Percentiles rank a stretch among this genome's conserved stretches.
phyloP scores from a whole-genome alignment of 2,329 filamentous ascomycete species.

The Setomelanomma holmii region DNA sequence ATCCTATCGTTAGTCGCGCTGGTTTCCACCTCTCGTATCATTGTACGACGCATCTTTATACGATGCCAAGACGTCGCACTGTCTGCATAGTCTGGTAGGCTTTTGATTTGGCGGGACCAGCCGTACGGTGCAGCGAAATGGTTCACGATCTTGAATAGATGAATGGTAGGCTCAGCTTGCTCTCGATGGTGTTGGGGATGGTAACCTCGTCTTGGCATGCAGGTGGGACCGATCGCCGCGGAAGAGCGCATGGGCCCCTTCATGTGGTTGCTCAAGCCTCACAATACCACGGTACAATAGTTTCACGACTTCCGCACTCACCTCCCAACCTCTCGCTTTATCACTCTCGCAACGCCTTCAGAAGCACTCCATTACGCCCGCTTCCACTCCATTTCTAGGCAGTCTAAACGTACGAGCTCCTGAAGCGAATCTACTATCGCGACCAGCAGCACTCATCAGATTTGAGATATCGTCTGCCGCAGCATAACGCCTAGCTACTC shows the following conservation, averaged over 20 bases:
- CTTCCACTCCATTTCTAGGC: neutral
- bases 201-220: conserved; percentile 9
- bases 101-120: no score
- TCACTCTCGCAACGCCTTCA: neutral
- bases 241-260: conserved; percentile 20
- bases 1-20: no score
- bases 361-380: neutral
- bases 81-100: no score
- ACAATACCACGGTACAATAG: conserved; percentile 10
- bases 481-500: neutral
- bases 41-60: no score
- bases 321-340: neutral
- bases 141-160: no score
- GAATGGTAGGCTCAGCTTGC: no score
- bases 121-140: no score
- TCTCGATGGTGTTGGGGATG: neutral
- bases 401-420: no score
- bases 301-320: neutral
- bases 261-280: conserved; percentile 9
- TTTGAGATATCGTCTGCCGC: neutral
- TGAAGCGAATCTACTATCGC: neutral
- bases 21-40: no score
- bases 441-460: neutral
- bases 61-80: no score
- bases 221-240: conserved; percentile 17